Percentiles rank a stretch among this genome's conserved stretches.
phyloP scores from a whole-genome alignment of 495 filamentous ascomycete genomes.

The Daldinia childiae region DNA sequence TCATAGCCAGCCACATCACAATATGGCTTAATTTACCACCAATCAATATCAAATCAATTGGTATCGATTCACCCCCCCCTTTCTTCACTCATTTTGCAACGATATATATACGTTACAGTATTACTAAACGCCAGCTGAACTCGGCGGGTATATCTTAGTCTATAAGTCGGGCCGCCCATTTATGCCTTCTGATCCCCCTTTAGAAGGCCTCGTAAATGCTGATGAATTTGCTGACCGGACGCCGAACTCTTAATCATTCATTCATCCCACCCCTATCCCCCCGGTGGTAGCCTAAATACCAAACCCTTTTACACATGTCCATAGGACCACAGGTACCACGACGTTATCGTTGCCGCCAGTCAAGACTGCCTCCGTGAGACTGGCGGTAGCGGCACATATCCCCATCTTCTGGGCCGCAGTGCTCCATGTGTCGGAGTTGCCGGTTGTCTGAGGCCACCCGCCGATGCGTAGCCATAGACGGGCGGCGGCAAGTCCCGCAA shows the following conservation, averaged over 20 bases:
- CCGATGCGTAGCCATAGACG: conserved; percentile 79
- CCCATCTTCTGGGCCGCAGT: conserved; percentile 62
- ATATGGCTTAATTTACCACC: background rate
- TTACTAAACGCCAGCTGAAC: background rate
- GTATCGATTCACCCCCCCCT: background rate
- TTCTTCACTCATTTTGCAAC: background rate
- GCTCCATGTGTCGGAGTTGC: conserved; percentile 30
- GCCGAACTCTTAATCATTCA: background rate
- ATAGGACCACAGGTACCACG: conserved; percentile 92
- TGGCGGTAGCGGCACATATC: conserved; percentile 79
- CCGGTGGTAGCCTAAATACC: conserved; percentile 59
- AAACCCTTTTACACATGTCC: conserved; percentile 85
- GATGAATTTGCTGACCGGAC: background rate
- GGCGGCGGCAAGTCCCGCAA: conserved; percentile 73
- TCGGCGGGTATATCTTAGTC: background rate
- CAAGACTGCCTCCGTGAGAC: conserved; percentile 91
- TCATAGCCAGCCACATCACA: background rate
- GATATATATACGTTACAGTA: background rate
- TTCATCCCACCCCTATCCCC: conserved; percentile 12
- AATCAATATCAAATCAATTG: background rate
- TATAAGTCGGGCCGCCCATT: background rate
- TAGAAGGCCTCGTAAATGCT: conserved; percentile 5
- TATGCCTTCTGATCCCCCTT: background rate
- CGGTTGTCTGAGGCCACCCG: conserved; percentile 67
- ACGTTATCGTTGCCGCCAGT: conserved; percentile 99